These are phyloP conservation scores for Xeromyces bisporus DNA, from an alignment of 495 filamentous ascomycete species.

Conservation along the genomic window DNA sequence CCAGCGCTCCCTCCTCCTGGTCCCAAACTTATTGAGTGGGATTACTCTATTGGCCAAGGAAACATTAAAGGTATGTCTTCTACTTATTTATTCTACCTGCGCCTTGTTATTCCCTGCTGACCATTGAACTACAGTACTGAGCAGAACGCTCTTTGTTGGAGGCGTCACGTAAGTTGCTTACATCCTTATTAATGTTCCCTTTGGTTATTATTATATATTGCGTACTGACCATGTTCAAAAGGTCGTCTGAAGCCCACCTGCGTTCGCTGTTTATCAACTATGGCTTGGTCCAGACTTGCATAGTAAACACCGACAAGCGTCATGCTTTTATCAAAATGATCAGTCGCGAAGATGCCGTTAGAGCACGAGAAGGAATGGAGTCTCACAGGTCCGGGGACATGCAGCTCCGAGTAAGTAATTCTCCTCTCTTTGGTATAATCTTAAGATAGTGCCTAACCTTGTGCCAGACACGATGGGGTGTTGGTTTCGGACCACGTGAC, in stretches of 20 bases:
- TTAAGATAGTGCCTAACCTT: constrained; percentile 9
- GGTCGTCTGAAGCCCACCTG: constrained; percentile 65
- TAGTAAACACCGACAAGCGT: constrained; percentile 91
- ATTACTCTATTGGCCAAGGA: constrained; percentile 50
- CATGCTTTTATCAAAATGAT: constrained; percentile 99
- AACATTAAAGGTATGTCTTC: constrained; percentile 56
- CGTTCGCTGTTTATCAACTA: constrained; percentile 59
- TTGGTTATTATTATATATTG: background rate
- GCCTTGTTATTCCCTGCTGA: constrained; percentile 5
- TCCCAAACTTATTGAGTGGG: constrained; percentile 69
- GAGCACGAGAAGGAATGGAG: constrained; percentile 84
- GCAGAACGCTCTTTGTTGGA: constrained; percentile 88
- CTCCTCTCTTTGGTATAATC: too few species aligned
- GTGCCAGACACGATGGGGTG: constrained; percentile 79
- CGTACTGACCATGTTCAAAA: constrained; percentile 14
- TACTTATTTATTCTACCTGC: background rate
- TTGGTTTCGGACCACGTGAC: constrained; percentile 92
- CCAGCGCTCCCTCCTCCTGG: constrained; percentile 37
- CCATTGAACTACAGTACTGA: constrained; percentile 43
- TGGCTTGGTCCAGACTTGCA: constrained; percentile 86
- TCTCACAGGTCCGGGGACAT: constrained; percentile 52
- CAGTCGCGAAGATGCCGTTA: constrained; percentile 64
- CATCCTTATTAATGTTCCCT: background rate
- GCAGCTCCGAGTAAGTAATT: constrained; percentile 56
- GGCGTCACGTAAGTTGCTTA: constrained; percentile 64